Percentiles rank a stretch among this genome's conserved stretches.
Evolutionary conservation across 768 basidiomycete genomes (phyloP).

Genomic region (Phylloporus sp.): DNA sequence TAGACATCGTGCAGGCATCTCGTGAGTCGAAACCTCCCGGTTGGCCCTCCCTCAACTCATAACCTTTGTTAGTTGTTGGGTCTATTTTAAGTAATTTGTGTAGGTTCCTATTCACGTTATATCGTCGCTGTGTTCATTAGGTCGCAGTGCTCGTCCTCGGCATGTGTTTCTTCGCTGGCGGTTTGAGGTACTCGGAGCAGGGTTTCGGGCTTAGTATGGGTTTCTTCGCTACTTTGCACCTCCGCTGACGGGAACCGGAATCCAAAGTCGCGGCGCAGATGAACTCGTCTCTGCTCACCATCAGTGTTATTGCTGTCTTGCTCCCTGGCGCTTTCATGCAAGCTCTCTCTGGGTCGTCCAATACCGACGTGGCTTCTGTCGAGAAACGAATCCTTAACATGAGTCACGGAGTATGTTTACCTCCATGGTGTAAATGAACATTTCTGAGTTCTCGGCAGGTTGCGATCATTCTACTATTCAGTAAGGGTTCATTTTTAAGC

Average conservation of each 20-base stretch:
- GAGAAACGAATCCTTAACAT: constrained; percentile 57
- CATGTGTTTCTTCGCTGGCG: constrained; percentile 80
- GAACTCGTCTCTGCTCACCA: constrained; percentile 67
- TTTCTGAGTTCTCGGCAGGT: constrained; percentile 39
- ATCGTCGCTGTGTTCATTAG: not conserved
- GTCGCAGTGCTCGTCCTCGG: constrained; percentile 73
- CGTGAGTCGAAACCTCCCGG: constrained; percentile 39
- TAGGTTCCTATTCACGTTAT: constrained; percentile 29
- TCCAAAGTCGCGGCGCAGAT: constrained; percentile 60
- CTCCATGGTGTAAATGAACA: not conserved
- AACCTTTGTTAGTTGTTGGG: constrained; percentile 56
- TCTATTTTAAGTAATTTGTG: constrained; percentile 77
- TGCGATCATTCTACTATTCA: constrained; percentile 66
- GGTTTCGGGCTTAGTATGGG: constrained; percentile 64
- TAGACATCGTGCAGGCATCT: constrained; percentile 74
- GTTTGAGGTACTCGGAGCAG: constrained; percentile 69
- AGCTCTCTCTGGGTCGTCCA: constrained; percentile 33
- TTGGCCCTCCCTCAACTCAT: not conserved
- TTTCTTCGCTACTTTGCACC: not conserved
- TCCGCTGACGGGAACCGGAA: not conserved
- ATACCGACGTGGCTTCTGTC: constrained; percentile 19
- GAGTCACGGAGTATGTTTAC: constrained; percentile 62
- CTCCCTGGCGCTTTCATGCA: constrained; percentile 75
- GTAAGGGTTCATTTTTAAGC: constrained; percentile 36
- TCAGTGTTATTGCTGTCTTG: constrained; percentile 72